These are phyloP conservation scores for Alternaria rosae DNA, from an alignment of 2,329 filamentous ascomycete genomes.

Conservation along the genomic window DNA sequence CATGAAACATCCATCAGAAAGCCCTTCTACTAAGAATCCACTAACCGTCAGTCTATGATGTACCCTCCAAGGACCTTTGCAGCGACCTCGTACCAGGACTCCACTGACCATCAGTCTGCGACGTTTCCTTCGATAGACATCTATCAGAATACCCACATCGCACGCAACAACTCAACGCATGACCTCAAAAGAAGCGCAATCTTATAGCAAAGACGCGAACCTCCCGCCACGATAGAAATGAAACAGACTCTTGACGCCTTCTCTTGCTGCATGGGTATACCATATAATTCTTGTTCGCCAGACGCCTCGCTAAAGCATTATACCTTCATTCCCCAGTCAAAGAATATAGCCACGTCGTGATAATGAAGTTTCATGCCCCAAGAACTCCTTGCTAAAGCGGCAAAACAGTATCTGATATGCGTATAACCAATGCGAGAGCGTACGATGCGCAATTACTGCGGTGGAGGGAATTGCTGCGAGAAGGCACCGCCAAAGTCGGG, in stretches of 20 bases:
- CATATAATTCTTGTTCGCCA: conserved; percentile 12
- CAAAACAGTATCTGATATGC: conserved; percentile 7
- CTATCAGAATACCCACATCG: background rate
- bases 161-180: background rate
- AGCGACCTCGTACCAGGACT: background rate
- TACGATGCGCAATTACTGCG: conserved; percentile 1
- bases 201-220: background rate
- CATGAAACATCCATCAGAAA: background rate
- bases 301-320: conserved; percentile 22
- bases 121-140: background rate
- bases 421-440: conserved; percentile 3
- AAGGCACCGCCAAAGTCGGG: conserved; percentile 18
- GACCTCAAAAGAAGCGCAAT: background rate
- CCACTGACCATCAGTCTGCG: background rate
- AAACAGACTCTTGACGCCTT: conserved; percentile 7
- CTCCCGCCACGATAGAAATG: background rate
- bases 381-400: conserved; percentile 18
- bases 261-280: conserved; percentile 11
- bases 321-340: conserved; percentile 8
- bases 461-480: conserved; percentile 19
- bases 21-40: background rate
- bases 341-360: background rate
- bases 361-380: conserved; percentile 9
- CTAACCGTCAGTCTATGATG: background rate
- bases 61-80: background rate